Evolutionary conservation across 345 rosid species (phyloP).

Genomic region (Eucalyptus erythrocorys): DNA sequence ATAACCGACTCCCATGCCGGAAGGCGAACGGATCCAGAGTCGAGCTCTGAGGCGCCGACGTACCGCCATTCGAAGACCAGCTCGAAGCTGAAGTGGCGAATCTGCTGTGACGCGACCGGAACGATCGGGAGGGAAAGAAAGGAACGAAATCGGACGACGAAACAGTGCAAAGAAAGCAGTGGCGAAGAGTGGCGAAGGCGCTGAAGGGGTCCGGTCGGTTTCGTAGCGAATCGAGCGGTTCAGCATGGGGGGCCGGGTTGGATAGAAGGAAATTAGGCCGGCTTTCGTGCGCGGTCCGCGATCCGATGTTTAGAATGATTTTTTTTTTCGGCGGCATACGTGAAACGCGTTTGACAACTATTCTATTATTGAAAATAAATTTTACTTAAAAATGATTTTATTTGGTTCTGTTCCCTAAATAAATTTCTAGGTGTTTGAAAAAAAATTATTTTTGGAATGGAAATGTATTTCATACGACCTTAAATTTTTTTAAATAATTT

Average conservation of each 20-base stretch:
- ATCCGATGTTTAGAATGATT: not conserved
- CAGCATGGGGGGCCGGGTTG: not conserved
- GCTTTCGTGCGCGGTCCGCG: not conserved
- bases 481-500: too few species aligned
- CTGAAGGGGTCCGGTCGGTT: not conserved
- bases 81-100: not conserved
- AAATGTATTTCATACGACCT: rapidly evolving
- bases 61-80: not conserved
- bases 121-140: not conserved
- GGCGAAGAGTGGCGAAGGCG: not conserved
- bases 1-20: not conserved
- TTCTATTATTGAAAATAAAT: too few species aligned
- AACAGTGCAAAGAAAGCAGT: too few species aligned
- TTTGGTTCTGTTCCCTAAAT: too few species aligned
- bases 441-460: too few species aligned
- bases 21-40: not conserved
- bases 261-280: not conserved
- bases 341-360: rapidly evolving
- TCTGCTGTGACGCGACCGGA: not conserved
- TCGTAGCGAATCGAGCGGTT: not conserved
- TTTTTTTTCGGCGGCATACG: rapidly evolving
- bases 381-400: rapidly evolving
- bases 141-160: not conserved
- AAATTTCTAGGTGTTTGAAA: rapidly evolving
- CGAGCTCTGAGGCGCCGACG: not conserved